Conservation (phyloP, 495 filamentous ascomycete species). For the Xylaria cubensis region DNA sequence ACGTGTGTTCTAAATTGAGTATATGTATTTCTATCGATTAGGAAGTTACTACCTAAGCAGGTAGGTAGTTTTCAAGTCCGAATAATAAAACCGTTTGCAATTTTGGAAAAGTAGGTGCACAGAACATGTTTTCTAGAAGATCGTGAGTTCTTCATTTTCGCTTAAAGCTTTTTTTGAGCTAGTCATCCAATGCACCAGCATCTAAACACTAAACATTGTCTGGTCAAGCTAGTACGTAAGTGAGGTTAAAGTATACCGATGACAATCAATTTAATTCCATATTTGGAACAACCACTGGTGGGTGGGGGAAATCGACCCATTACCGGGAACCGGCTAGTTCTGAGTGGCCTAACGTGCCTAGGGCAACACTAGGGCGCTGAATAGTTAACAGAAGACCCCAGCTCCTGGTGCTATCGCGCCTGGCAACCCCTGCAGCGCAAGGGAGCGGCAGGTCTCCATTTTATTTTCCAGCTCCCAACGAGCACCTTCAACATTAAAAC, state of each 20-base stretch:
- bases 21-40: no score
- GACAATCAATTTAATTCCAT: slow-evolving; percentile 22
- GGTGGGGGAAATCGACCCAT: slow-evolving; percentile 23
- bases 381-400: slow-evolving; percentile 5
- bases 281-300: slow-evolving; percentile 17
- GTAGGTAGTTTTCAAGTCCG: no score
- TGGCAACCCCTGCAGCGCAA: slow-evolving; percentile 10
- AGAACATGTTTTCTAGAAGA: not conserved
- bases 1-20: no score
- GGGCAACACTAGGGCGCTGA: not conserved
- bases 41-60: no score
- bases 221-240: not conserved
- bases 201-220: not conserved
- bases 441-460: slow-evolving; percentile 25
- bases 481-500: slow-evolving; percentile 14
- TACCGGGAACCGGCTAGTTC: not conserved
- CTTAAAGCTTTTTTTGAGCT: not conserved
- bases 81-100: no score
- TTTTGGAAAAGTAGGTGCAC: not conserved
- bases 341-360: not conserved
- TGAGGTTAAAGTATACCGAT: not conserved
- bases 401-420: slow-evolving; percentile 18
- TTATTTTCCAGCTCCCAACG: slow-evolving; percentile 30
- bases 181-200: not conserved
- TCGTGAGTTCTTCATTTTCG: not conserved